Evolutionary conservation across 2,329 filamentous ascomycete species (phyloP), one percentile per base, ranked within the genome.

Genomic region (Emericellopsis atlantica): DNA sequence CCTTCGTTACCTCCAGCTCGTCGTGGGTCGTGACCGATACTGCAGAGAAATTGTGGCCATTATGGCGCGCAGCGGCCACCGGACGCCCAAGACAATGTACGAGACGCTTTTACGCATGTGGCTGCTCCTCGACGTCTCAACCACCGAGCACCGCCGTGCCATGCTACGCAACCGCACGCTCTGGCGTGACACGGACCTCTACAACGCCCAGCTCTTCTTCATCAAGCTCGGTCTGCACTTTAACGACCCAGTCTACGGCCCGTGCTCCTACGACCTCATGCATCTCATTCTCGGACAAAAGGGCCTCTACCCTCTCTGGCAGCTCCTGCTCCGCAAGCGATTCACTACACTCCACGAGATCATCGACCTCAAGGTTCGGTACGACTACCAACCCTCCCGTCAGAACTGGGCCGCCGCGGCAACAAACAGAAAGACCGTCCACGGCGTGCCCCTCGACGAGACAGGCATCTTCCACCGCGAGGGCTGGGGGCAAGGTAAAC

Each of bases 181-280:
- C 37, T 82, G 82, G 69, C 62, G 68, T 9, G 63, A 81, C 43
- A 44, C 54, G 4, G 76, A 85, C 51, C 56, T 92, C 9, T 72
- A 75, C 52, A 66, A 74, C 39, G 67, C 74, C 3, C 73, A 78
- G 36, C 57, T 80, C 44, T 79, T 90, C 61, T 64, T 85, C 47
- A 53, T 84, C 46, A 89, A 90, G 60, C 69, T 92, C 14, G 70
- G 76, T 51, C 76, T 88, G 72, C 67, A 69, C 41, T 78, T 86
- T 57, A 75, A 72, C 43, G 71, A 84, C 47, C 81, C 83, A 1
- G 54, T 75, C 21, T 67, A 67, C 38, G 74, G 72, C 0, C 66
- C 68, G 14, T 66, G 67, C 38, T 60, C 64, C 3, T 64, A 65
- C 35, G 63, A 64, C 24, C 59, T 82, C 39, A 60, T 74, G 32